These are phyloP conservation scores for Eudorina sp. DNA, from an alignment of 139 green algal genomes.

Conservation along the genomic window DNA sequence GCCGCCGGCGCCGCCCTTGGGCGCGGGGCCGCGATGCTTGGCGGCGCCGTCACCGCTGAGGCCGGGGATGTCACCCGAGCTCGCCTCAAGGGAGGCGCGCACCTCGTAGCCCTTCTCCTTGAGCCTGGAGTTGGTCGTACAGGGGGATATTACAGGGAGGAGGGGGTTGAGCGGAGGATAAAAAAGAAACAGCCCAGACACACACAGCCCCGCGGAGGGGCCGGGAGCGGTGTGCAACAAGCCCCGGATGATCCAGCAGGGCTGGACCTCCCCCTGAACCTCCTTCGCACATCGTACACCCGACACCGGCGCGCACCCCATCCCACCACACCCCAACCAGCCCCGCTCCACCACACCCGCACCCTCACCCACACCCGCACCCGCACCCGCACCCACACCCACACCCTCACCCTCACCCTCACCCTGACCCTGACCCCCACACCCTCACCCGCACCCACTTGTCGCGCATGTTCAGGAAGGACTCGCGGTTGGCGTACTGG, in stretches of 20 bases:
- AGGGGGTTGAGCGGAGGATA: no score
- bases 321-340: neutral
- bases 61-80: neutral
- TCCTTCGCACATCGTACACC: neutral
- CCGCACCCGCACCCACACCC: no score
- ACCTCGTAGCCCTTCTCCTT: slow-evolving; percentile 62
- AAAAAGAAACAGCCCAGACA: neutral
- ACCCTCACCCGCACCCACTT: neutral
- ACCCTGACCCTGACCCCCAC: neutral
- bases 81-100: slow-evolving; percentile 55
- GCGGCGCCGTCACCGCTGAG: neutral
- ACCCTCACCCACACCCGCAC: neutral
- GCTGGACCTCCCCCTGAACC: no score
- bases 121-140: slow-evolving; percentile 26
- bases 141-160: no score
- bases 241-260: no score
- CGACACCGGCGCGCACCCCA: no score
- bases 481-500: slow-evolving; percentile 59
- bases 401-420: neutral
- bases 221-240: no score
- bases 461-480: slow-evolving; percentile 66
- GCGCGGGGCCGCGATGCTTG: no score
- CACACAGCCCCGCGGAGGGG: no score
- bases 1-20: slow-evolving; percentile 10
- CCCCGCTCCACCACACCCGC: neutral